A percentile compares a stretch with the other conserved stretches of the same genome.
Evolutionary conservation across 441 rosid species (phyloP).

Genomic region (Daphne laureola): DNA sequence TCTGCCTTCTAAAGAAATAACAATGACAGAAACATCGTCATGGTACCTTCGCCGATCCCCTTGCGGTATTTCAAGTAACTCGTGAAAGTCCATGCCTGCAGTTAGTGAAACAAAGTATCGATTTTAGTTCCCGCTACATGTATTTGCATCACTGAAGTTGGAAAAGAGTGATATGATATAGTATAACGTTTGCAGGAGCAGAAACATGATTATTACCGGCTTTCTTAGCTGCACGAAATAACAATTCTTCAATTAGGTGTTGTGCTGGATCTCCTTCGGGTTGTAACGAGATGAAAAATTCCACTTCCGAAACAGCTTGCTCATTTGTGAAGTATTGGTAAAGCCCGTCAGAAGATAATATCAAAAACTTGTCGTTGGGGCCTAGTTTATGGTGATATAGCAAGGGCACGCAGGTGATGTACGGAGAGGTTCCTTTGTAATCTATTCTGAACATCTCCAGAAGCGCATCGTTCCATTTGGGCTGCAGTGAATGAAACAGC

Average conservation of each 20-base stretch:
- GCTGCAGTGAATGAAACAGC: constrained; percentile 36
- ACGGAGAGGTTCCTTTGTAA: constrained; percentile 72
- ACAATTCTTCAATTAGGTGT: constrained; percentile 78
- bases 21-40: constrained; percentile 82
- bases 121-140: not conserved
- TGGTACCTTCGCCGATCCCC: constrained; percentile 94
- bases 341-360: constrained; percentile 82
- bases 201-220: constrained; percentile 49
- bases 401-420: constrained; percentile 65
- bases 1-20: constrained; percentile 90
- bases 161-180: not conserved
- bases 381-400: constrained; percentile 79
- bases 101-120: constrained; percentile 15
- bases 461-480: constrained; percentile 83
- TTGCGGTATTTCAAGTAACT: constrained; percentile 88
- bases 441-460: constrained; percentile 88
- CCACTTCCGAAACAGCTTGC: constrained; percentile 82
- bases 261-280: constrained; percentile 99
- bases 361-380: constrained; percentile 66
- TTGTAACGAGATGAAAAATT: constrained; percentile 60
- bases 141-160: not conserved
- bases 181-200: not conserved
- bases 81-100: constrained; percentile 90
- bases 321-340: constrained; percentile 89
- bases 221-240: constrained; percentile 92